Conservation (phyloP, 495 filamentous ascomycete species). For the Lophiotrema nucula region DNA sequence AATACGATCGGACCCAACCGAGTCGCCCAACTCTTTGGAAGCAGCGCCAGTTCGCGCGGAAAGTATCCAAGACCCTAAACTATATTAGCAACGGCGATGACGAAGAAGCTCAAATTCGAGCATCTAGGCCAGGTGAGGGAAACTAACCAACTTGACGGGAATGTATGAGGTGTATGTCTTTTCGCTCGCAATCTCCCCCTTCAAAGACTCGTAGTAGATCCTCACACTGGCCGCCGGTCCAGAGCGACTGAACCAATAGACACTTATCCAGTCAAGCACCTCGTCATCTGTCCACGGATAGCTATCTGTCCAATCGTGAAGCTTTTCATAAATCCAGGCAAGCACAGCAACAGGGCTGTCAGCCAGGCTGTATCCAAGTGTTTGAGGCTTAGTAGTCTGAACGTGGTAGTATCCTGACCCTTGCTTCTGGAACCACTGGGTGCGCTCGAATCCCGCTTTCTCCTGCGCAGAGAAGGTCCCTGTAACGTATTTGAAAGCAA, state of each 20-base stretch:
- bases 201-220: neutral
- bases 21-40: neutral
- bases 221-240: neutral
- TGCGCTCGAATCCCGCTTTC: constrained; percentile 37
- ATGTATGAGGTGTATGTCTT: neutral
- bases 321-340: constrained; percentile 1
- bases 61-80: neutral
- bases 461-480: constrained; percentile 43
- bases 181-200: neutral
- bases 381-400: neutral
- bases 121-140: neutral
- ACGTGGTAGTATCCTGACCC: constrained; percentile 45
- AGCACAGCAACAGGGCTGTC: neutral
- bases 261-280: neutral
- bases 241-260: neutral
- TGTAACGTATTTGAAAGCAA: constrained; percentile 41
- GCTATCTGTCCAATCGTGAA: neutral
- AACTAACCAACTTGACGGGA: too few species aligned
- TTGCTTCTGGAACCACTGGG: constrained; percentile 39
- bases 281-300: neutral
- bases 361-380: neutral
- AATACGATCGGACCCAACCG: neutral
- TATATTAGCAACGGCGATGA: neutral
- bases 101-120: too few species aligned
- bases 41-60: neutral